Evolutionary conservation across 108 stramenopile species (phyloP).

Genomic region (Skeletonema grethae): DNA sequence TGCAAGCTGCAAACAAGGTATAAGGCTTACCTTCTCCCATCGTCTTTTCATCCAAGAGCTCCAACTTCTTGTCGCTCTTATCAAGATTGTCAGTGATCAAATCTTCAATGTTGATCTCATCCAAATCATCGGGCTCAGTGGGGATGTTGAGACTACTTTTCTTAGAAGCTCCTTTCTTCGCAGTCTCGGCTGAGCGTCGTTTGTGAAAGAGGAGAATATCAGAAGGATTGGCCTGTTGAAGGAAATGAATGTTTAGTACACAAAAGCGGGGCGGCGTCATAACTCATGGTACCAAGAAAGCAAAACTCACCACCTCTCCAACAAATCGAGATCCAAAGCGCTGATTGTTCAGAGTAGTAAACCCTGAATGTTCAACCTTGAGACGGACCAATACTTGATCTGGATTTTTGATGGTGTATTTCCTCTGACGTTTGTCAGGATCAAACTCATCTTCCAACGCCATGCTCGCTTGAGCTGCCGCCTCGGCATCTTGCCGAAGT

Average conservation of each 20-base stretch:
- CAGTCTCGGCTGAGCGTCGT: constrained; percentile 41
- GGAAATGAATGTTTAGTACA: not conserved
- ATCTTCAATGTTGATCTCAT: constrained; percentile 84
- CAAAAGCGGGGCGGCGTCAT: not conserved
- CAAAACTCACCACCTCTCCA: constrained; percentile 69
- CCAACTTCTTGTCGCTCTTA: constrained; percentile 68
- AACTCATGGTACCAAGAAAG: constrained; percentile 8
- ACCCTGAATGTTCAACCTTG: constrained; percentile 94
- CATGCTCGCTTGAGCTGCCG: constrained; percentile 13
- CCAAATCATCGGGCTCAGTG: constrained; percentile 82
- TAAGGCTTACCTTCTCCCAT: constrained; percentile 35
- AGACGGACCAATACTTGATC: constrained; percentile 92
- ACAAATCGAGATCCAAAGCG: constrained; percentile 91
- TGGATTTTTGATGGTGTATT: constrained; percentile 65
- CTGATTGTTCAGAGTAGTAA: constrained; percentile 91
- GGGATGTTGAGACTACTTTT: constrained; percentile 47
- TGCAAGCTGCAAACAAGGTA: not conserved
- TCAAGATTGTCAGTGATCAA: constrained; percentile 76
- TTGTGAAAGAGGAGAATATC: constrained; percentile 89
- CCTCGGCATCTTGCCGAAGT: constrained; percentile 35
- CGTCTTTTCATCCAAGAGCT: constrained; percentile 65
- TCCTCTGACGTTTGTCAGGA: constrained; percentile 39
- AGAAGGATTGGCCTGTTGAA: constrained; percentile 73
- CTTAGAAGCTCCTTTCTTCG: constrained; percentile 28
- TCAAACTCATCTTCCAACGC: constrained; percentile 43